Evolutionary conservation across 2,329 filamentous ascomycete species (phyloP).

Genomic region (Stemphylium beticola): DNA sequence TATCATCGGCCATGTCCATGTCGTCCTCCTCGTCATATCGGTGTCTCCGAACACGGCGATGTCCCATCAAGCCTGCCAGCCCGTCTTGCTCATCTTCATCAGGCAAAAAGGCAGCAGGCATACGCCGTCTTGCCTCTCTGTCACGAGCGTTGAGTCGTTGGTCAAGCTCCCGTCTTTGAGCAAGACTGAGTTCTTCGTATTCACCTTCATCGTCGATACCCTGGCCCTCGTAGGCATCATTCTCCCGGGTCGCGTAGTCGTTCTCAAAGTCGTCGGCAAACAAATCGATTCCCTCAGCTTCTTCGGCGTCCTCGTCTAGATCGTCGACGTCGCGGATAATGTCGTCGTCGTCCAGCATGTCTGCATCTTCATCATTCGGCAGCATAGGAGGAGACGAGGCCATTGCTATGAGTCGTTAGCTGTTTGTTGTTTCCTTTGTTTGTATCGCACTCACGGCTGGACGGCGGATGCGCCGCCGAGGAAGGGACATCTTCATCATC

Average conservation of each 20-base stretch:
- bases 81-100: constrained; percentile 87
- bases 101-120: constrained; percentile 75
- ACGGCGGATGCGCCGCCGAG: constrained; percentile 64
- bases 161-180: constrained; percentile 72
- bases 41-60: constrained; percentile 83
- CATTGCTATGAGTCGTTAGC: constrained; percentile 52
- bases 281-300: constrained; percentile 72
- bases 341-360: constrained; percentile 73
- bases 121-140: constrained; percentile 68
- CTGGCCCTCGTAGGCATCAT: constrained; percentile 69
- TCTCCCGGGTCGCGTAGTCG: constrained; percentile 62
- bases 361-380: constrained; percentile 71
- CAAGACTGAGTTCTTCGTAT: constrained; percentile 72
- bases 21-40: constrained; percentile 97
- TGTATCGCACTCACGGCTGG: constrained; percentile 62
- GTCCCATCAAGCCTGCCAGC: constrained; percentile 81
- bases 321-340: constrained; percentile 69
- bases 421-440: constrained; percentile 6
- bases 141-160: constrained; percentile 76
- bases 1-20: constrained; percentile 84
- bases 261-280: constrained; percentile 73
- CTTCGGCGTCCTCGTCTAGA: constrained; percentile 71
- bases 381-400: constrained; percentile 70
- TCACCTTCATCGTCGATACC: constrained; percentile 84
- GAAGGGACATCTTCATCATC: constrained; percentile 67